Base-by-base conservation (phyloP, 2,329 filamentous ascomycete species). In the Penicillium paneum region DNA sequence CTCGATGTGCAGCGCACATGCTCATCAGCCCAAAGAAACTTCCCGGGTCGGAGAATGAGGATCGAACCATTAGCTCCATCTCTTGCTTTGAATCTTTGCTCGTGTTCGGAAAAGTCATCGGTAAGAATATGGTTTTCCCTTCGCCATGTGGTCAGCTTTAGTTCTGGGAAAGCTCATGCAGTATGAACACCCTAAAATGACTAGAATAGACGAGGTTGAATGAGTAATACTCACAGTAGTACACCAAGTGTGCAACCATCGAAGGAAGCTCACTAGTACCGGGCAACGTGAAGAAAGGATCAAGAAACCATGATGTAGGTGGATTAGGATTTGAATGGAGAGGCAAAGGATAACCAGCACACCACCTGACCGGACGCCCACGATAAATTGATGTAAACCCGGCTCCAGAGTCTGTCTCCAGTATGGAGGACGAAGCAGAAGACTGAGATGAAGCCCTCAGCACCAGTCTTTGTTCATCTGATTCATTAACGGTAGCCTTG, bases 11-110 rank as follows among this genome's bases (percentile, higher is more conserved):
- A 40, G 74, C 73, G 28, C 67, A 67, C 52, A 74, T 71, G 35
- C 65, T 68, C 70, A 76, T 73, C 19, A 74, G 60, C 31, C 71
- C 69, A 43, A 73, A 73, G 54, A 75, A 75, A 38, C 67, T 69
- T 10, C 71, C 71, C 5, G 70, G 61, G 45, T 71, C 71, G 3
- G 67, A 67, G 35, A 71, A 67, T n/a, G 69, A 67, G 17, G 64
- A 66, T 46, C 64, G 61, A 38, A 70, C 62, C 53, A 74, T 67
- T 19, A 71, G 48, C 34, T 64, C 64, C 47, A 69, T 63, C 47
- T 70, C 63, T 12, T 31, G 61, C 48, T 21, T 44, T 17, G 46
- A 43, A 32, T 59, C 60, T 56, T 63, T 68, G 35, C 58, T 56
- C 39, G 71, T 71, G 35, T 67, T 66, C 8, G 72, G 67, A 49